Evolutionary conservation across 148 eudicot genomes (phyloP).

Genomic region (Amaranthus palmeri): DNA sequence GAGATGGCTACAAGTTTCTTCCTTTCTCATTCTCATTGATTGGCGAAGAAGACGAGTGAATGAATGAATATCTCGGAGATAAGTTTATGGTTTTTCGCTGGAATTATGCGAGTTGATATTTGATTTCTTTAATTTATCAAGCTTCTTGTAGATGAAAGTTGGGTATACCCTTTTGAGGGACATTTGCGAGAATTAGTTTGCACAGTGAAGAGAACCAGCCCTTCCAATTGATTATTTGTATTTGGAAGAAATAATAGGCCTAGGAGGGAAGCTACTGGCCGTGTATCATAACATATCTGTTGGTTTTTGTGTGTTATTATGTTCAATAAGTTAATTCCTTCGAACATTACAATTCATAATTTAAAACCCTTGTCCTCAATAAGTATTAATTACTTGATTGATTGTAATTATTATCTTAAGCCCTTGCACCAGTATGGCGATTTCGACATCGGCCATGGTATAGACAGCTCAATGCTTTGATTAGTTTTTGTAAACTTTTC

Average conservation of each 20-base stretch:
- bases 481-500: too few species aligned
- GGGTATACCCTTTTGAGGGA: constrained; percentile 15
- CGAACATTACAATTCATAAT: background rate
- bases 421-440: too few species aligned
- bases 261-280: constrained; percentile 21
- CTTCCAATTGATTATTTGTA: constrained; percentile 28
- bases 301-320: constrained; percentile 6
- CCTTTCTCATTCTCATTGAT: constrained; percentile 66
- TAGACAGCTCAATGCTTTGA: too few species aligned
- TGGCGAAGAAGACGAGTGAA: constrained; percentile 56
- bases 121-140: constrained; percentile 24
- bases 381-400: too few species aligned
- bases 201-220: constrained; percentile 29
- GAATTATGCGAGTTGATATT: constrained; percentile 17
- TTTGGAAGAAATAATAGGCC: constrained; percentile 23
- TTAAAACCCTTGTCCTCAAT: background rate
- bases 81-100: background rate
- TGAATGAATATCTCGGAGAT: background rate
- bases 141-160: constrained; percentile 18
- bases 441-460: too few species aligned
- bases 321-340: constrained; percentile 14
- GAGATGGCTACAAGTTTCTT: constrained; percentile 81
- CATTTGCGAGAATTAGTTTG: constrained; percentile 24
- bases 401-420: too few species aligned
- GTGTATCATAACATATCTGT: constrained; percentile 24